phyloP scores from a whole-genome alignment of 306 rosid genomes.

The Glycine latifolia region DNA sequence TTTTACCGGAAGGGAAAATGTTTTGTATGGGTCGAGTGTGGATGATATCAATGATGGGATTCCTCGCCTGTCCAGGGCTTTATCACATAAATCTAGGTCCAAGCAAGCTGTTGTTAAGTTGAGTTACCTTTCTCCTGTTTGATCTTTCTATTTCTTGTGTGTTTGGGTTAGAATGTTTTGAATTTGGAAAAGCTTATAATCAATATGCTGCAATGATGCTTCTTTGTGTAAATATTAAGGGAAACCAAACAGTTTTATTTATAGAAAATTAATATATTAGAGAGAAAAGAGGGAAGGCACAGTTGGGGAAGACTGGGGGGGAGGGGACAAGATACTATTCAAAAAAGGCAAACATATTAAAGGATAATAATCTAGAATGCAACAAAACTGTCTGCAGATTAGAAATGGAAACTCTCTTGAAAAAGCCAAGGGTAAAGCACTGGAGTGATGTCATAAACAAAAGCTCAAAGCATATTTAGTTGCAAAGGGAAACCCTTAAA shows the following conservation, averaged over 20 bases:
- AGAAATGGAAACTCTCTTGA: slow-evolving; percentile 13
- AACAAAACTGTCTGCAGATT: slow-evolving; percentile 16
- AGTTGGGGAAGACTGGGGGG: too few relatives aligned
- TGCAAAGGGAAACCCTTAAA: neutral
- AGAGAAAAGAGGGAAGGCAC: neutral
- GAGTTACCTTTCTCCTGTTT: slow-evolving; percentile 43
- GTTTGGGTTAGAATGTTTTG: slow-evolving; percentile 37
- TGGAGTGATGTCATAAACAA: neutral
- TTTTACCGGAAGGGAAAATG: slow-evolving; percentile 57
- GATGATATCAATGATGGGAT: slow-evolving; percentile 91
- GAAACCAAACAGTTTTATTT: neutral
- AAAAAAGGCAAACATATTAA: neutral
- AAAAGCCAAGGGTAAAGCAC: neutral
- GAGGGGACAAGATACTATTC: neutral
- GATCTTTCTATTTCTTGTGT: slow-evolving; percentile 8
- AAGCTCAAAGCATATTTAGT: slow-evolving; percentile 18
- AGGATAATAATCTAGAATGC: neutral
- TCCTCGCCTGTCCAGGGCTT: slow-evolving; percentile 76
- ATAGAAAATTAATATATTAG: neutral
- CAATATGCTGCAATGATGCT: neutral
- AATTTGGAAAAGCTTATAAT: neutral
- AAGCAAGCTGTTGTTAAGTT: slow-evolving; percentile 87
- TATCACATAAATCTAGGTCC: slow-evolving; percentile 79
- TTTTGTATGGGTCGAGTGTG: slow-evolving; percentile 55
- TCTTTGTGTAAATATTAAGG: slow-evolving; percentile 30